Base-by-base conservation (phyloP, 2,329 filamentous ascomycete species). In the Didymella pinodella region DNA sequence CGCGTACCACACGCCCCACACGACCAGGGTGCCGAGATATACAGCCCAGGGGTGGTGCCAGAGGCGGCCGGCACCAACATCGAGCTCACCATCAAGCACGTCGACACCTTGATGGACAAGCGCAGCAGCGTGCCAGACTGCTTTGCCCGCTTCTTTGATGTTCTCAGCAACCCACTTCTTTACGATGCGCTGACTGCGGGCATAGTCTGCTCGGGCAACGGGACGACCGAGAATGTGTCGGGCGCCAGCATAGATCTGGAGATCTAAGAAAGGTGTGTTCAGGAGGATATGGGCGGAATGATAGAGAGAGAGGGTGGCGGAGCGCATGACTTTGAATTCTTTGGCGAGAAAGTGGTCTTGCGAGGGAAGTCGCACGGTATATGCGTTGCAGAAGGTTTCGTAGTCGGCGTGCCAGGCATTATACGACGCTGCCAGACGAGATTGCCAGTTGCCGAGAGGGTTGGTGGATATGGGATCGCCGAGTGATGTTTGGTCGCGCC, bases 21-120 rank as follows among this genome's bases (percentile, higher is more conserved):
- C 81, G 0, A 84, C 83, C 40, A 88, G 65, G 0, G 85, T 86
- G 0, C 84, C 84, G 1, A 89, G 75, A 64, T 88, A 88, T 12
- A 88, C 68, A 61, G 84, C 85, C 86, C 86, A 88, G 0, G 85
- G 84, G 18, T 87, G 85, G 65, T 88, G 85, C 67, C 88, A 88
- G 0, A 84, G 74, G 43, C 84, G 82, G 26, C 62, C 63, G 2
- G 82, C 79, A 20, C 85, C 83, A 57, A 81, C 82, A 34, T 84
- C 80, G n/a, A 61, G 50, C 25, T 69, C 65, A 10, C 64, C 61
- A 12, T 83, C 78, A 2, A 86, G 73, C 26, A 80, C 79, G 32
- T 79, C 73, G 8, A 83, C 78, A 0, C 83, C 82, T 26, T 84
- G 82, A 12, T 79, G 77, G 0, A 88, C 71, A 12, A 88, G 75